Evolutionary conservation across 2,329 filamentous ascomycete species (phyloP).

Genomic region (Sclerotinia sclerotiorum): DNA sequence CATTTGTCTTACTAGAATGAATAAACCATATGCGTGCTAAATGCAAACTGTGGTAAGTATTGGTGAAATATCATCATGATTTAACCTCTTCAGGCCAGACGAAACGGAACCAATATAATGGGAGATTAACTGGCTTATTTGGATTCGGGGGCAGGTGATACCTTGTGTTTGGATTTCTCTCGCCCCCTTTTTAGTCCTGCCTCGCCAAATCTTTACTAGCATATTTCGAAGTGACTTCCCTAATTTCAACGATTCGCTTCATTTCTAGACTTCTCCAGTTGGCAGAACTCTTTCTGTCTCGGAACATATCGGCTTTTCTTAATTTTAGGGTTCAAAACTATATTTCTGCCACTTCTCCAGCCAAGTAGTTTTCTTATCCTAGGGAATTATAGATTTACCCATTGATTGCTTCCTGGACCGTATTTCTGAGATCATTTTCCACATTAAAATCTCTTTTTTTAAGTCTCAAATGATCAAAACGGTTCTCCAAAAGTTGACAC

Average conservation of each 20-base stretch:
- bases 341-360: neutral
- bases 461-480: neutral
- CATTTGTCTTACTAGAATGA: too few species aligned
- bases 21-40: too few species aligned
- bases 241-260: neutral
- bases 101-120: too few species aligned
- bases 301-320: neutral
- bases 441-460: neutral
- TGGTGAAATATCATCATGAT: neutral
- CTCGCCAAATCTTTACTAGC: neutral
- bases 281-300: neutral
- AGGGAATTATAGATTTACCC: too few species aligned
- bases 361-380: neutral
- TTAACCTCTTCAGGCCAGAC: neutral
- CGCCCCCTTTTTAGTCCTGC: neutral
- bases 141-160: too few species aligned
- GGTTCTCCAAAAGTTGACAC: neutral
- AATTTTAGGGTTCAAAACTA: neutral
- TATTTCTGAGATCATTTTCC: fast-evolving
- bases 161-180: too few species aligned
- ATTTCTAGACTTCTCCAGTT: neutral
- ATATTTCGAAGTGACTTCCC: neutral
- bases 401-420: too few species aligned
- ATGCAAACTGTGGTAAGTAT: too few species aligned
- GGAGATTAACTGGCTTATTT: too few species aligned